These are phyloP conservation scores for Xylaria curta DNA, from an alignment of 495 filamentous ascomycete genomes.

Conservation along the genomic window DNA sequence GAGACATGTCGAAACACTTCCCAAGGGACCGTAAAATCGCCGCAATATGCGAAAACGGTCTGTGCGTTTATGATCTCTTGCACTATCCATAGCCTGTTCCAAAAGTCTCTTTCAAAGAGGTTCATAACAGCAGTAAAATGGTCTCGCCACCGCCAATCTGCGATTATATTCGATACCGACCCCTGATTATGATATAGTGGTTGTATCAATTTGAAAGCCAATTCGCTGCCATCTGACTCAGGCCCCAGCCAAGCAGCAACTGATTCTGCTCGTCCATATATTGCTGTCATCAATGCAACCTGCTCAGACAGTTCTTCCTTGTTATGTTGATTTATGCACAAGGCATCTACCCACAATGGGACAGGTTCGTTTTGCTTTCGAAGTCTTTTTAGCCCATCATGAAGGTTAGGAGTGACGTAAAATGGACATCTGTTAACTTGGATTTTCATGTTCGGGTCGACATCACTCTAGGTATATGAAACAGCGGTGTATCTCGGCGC, in stretches of 20 bases:
- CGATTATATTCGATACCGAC: background rate
- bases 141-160: background rate
- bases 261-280: constrained; percentile 28
- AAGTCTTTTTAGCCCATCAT: background rate
- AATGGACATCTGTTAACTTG: background rate
- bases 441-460: background rate
- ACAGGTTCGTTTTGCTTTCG: background rate
- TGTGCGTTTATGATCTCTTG: constrained; percentile 42
- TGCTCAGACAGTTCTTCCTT: constrained; percentile 28
- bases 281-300: constrained; percentile 30
- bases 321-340: constrained; percentile 35
- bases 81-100: constrained; percentile 43
- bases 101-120: constrained; percentile 45
- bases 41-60: background rate
- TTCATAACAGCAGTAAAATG: constrained; percentile 32
- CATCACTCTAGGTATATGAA: background rate
- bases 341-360: constrained; percentile 28
- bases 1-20: background rate
- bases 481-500: background rate
- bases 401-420: background rate
- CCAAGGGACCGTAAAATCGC: background rate
- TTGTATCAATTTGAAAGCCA: background rate
- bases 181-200: background rate
- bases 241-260: constrained; percentile 34
- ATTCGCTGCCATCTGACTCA: background rate